Conservation (phyloP, 148 eudicot species). For the Amaranthus cruentus region DNA sequence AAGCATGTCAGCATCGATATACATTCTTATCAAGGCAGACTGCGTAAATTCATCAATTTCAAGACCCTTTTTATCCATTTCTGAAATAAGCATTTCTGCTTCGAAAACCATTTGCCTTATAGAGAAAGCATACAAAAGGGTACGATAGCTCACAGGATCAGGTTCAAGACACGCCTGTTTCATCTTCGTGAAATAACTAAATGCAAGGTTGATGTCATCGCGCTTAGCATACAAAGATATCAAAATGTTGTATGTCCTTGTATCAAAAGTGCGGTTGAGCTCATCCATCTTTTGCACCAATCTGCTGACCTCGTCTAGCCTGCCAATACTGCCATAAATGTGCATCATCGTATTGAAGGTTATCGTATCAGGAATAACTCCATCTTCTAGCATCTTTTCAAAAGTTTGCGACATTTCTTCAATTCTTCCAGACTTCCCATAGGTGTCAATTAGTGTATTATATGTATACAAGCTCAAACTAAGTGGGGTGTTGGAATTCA, state of each 20-base stretch:
- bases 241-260: conserved; percentile 86
- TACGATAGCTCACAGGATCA: conserved; percentile 75
- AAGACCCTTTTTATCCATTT: conserved; percentile 69
- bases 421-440: conserved; percentile 80
- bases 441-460: conserved; percentile 81
- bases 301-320: conserved; percentile 52
- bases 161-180: conserved; percentile 64
- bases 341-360: conserved; percentile 92
- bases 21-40: conserved; percentile 85
- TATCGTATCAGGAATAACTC: conserved; percentile 64
- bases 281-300: conserved; percentile 66
- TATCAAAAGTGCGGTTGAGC: conserved; percentile 61
- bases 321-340: conserved; percentile 62
- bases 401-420: conserved; percentile 66
- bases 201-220: conserved; percentile 61
- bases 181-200: conserved; percentile 57
- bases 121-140: conserved; percentile 82
- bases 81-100: conserved; percentile 66
- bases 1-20: conserved; percentile 70
- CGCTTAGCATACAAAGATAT: conserved; percentile 72
- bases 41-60: conserved; percentile 83
- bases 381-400: conserved; percentile 55
- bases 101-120: conserved; percentile 72
- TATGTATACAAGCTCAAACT: conserved; percentile 68
- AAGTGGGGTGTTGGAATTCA: conserved; percentile 27